Evolutionary conservation across 148 eudicot species (phyloP).

Genomic region (Diospyros kaki): DNA sequence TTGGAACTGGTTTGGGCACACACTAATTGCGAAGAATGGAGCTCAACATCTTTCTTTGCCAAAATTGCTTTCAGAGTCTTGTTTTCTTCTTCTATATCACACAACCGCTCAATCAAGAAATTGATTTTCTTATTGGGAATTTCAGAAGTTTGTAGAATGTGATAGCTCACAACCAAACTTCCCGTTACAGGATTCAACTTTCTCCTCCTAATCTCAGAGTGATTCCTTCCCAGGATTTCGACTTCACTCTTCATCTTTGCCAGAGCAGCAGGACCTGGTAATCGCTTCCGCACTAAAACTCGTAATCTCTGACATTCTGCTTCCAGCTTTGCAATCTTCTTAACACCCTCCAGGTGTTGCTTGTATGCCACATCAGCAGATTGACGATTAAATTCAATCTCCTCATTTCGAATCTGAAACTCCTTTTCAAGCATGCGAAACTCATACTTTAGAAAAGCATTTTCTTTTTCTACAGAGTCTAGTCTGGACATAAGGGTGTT

Average conservation of each 20-base stretch:
- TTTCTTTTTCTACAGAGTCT: slow-evolving; percentile 70
- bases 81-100: slow-evolving; percentile 64
- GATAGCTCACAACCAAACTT: slow-evolving; percentile 10
- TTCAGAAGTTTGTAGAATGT: slow-evolving; percentile 6
- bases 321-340: slow-evolving; percentile 52
- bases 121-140: slow-evolving; percentile 22
- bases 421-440: slow-evolving; percentile 66
- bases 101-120: slow-evolving; percentile 43
- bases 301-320: slow-evolving; percentile 68
- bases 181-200: slow-evolving; percentile 17
- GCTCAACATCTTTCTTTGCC: slow-evolving; percentile 46
- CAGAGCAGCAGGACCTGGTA: slow-evolving; percentile 36
- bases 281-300: slow-evolving; percentile 38
- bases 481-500: slow-evolving; percentile 49
- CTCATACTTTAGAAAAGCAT: slow-evolving; percentile 71
- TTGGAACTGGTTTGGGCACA: slow-evolving; percentile 33
- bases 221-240: slow-evolving; percentile 18
- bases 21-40: slow-evolving; percentile 32
- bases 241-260: slow-evolving; percentile 28
- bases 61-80: slow-evolving; percentile 44
- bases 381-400: slow-evolving; percentile 35
- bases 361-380: slow-evolving; percentile 33
- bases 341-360: slow-evolving; percentile 39
- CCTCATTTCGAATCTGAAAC: slow-evolving; percentile 50
- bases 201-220: slow-evolving; percentile 18